Percentiles rank a stretch among this genome's conserved stretches.
Conservation (phyloP, 768 basidiomycete species). For the Collybiopsis confluens region DNA sequence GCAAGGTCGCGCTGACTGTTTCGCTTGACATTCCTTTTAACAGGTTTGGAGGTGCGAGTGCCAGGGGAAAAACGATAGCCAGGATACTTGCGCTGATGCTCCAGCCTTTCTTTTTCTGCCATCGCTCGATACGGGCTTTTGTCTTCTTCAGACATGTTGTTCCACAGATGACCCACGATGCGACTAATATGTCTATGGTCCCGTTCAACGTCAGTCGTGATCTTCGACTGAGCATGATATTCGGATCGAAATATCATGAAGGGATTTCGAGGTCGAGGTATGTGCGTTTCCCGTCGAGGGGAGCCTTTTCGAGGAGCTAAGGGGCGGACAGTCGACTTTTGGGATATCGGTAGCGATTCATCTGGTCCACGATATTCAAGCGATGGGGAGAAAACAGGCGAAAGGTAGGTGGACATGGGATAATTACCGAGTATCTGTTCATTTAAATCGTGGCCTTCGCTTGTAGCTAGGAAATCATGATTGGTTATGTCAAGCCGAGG, state of each 20-base stretch:
- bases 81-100: conserved; percentile 46
- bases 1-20: conserved; percentile 43
- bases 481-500: not conserved
- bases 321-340: not conserved
- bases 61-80: conserved; percentile 51
- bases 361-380: conserved; percentile 2
- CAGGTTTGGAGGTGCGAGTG: conserved; percentile 35
- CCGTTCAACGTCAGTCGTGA: conserved; percentile 43
- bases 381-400: conserved; percentile 1
- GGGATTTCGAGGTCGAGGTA: conserved; percentile 79
- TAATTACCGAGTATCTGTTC: not conserved
- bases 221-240: conserved; percentile 49
- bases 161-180: conserved; percentile 54
- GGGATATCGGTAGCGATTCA: not conserved
- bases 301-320: conserved; percentile 4
- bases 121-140: conserved; percentile 47
- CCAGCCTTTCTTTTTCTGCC: conserved; percentile 48
- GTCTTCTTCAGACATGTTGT: conserved; percentile 42
- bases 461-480: not conserved
- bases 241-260: conserved; percentile 73
- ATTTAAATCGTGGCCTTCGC: not conserved
- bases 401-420: not conserved
- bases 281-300: conserved; percentile 39
- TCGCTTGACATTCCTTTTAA: conserved; percentile 49
- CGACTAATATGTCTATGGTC: conserved; percentile 58